These are phyloP conservation scores for Annona cherimola DNA, from an alignment of 164 flowering plant genomes.

Conservation along the genomic window DNA sequence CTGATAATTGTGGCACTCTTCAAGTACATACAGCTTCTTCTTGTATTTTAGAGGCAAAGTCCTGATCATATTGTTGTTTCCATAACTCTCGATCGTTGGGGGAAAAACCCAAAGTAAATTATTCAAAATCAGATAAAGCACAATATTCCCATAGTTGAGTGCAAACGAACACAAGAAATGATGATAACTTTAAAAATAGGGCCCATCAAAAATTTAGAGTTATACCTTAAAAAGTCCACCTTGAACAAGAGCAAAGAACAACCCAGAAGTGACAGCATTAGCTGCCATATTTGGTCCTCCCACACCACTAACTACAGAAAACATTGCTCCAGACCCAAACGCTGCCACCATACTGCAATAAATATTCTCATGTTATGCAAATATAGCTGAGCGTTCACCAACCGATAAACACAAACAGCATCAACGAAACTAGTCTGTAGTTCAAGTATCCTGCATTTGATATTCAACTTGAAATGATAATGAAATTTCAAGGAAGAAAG, in stretches of 20 bases:
- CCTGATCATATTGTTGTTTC: too few relatives aligned
- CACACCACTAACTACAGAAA: constrained; percentile 87
- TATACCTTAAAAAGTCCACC: constrained; percentile 85
- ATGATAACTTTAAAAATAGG: not conserved
- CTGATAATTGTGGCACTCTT: too few relatives aligned
- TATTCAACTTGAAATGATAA: not conserved
- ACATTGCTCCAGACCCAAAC: constrained; percentile 94
- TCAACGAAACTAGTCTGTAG: not conserved
- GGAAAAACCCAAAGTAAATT: too few relatives aligned
- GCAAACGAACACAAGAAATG: not conserved
- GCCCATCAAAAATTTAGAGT: not conserved
- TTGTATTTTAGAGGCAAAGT: too few relatives aligned
- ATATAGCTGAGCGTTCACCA: not conserved
- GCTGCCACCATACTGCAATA: constrained; percentile 91
- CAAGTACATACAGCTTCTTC: too few relatives aligned
- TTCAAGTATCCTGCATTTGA: not conserved
- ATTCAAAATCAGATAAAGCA: not conserved
- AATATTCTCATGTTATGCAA: not conserved
- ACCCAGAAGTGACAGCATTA: constrained; percentile 72
- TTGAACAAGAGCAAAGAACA: constrained; percentile 86
- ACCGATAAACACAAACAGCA: not conserved
- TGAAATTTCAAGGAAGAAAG: not conserved
- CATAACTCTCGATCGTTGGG: too few relatives aligned
- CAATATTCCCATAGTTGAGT: not conserved
- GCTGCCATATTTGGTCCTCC: constrained; percentile 76